A percentile compares a stretch with the other conserved stretches of the same genome.
These are phyloP conservation scores for Ciborinia camelliae DNA, from an alignment of 2,329 filamentous ascomycete species.

Conservation along the genomic window DNA sequence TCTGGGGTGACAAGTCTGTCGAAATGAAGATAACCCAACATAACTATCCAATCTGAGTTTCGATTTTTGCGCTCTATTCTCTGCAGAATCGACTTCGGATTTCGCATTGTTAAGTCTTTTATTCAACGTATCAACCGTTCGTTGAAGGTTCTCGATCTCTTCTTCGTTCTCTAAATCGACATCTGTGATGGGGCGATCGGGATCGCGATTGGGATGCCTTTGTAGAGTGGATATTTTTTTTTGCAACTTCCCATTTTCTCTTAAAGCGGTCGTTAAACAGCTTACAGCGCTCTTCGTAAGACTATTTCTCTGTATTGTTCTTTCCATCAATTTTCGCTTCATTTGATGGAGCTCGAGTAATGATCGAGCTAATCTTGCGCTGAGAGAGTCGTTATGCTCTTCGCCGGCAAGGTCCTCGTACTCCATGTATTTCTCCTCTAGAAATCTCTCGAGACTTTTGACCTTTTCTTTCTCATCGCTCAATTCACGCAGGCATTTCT, in stretches of 20 bases:
- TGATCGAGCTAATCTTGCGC: slow-evolving; percentile 1
- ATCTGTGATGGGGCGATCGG: background rate
- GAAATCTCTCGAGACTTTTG: slow-evolving; percentile 2
- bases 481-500: background rate
- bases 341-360: background rate
- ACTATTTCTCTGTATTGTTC: slow-evolving; percentile 8
- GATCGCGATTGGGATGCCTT: background rate
- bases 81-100: too few relatives aligned
- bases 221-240: background rate
- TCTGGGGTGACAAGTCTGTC: background rate
- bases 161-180: background rate
- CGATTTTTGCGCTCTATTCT: background rate
- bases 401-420: background rate
- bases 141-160: background rate
- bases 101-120: background rate
- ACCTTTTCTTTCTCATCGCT: slow-evolving; percentile 10
- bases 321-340: slow-evolving; percentile 5
- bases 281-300: background rate
- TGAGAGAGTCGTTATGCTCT: background rate
- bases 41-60: background rate
- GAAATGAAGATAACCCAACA: background rate
- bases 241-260: background rate
- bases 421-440: slow-evolving; percentile 11
- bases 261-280: background rate
- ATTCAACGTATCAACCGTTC: background rate